A percentile compares a stretch with the other conserved stretches of the same genome.
Evolutionary conservation across 805 yeast genomes (phyloP).

Genomic region (Yarrowia keelungensis): DNA sequence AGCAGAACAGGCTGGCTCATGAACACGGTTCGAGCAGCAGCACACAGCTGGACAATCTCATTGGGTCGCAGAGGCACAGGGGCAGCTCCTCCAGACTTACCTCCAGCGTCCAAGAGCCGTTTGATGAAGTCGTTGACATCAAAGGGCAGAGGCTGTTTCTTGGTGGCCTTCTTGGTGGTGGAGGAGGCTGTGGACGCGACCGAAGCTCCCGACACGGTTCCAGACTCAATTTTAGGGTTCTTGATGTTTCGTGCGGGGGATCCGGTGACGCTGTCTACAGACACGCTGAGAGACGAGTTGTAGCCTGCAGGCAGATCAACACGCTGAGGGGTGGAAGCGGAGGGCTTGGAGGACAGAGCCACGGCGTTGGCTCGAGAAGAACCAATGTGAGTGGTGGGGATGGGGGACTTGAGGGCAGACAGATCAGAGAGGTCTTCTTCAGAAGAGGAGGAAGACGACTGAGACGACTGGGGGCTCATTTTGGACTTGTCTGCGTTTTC

Average conservation of each 20-base stretch:
- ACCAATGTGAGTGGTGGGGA: constrained; percentile 20
- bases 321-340: constrained; percentile 33
- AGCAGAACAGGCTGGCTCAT: constrained; percentile 84
- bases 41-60: constrained; percentile 81
- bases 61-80: constrained; percentile 61
- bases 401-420: constrained; percentile 30
- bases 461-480: constrained; percentile 37
- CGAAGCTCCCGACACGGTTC: constrained; percentile 18
- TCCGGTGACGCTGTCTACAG: constrained; percentile 34
- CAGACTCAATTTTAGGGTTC: constrained; percentile 33
- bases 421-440: constrained; percentile 17
- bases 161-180: constrained; percentile 2
- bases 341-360: constrained; percentile 17
- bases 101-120: constrained; percentile 86
- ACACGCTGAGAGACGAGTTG: constrained; percentile 27
- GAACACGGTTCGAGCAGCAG: constrained; percentile 82
- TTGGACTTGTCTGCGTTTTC: constrained; percentile 23
- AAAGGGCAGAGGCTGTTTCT: constrained; percentile 34
- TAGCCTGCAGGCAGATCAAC: constrained; percentile 37
- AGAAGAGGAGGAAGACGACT: constrained; percentile 24
- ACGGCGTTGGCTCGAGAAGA: constrained; percentile 31
- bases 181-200: constrained; percentile 12
- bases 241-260: constrained; percentile 34
- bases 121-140: constrained; percentile 84
- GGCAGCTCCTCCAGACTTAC: constrained; percentile 53